Evolutionary conservation across 257 asterid genomes (phyloP).

Genomic region (Fraxinus cuspidata): DNA sequence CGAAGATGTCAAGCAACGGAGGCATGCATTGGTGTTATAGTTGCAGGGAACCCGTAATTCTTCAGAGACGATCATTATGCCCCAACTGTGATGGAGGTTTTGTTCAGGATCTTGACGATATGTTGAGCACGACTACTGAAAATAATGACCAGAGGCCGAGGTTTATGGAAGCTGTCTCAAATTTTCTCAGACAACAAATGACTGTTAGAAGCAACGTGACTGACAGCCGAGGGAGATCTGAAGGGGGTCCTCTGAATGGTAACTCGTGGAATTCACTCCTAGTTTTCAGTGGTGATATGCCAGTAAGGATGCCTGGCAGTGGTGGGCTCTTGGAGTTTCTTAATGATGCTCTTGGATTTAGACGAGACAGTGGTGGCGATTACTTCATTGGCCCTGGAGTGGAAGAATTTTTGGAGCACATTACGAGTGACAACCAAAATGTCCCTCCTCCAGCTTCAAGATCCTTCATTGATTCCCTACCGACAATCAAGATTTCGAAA

Average conservation of each 20-base stretch:
- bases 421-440: conserved; percentile 44
- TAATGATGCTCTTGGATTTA: conserved; percentile 78
- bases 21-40: conserved; percentile 84
- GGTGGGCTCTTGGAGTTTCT: conserved; percentile 75
- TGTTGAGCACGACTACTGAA: conserved; percentile 40
- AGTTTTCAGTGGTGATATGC: conserved; percentile 82
- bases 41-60: conserved; percentile 73
- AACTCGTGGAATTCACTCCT: conserved; percentile 74
- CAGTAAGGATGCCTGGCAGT: conserved; percentile 64
- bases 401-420: conserved; percentile 72
- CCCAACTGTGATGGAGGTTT: conserved; percentile 76
- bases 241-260: conserved; percentile 31
- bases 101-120: conserved; percentile 73
- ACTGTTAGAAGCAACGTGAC: conserved; percentile 38
- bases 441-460: conserved; percentile 80
- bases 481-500: conserved; percentile 69
- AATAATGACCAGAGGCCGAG: conserved; percentile 67
- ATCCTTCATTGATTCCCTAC: conserved; percentile 67
- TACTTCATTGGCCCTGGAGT: conserved; percentile 92
- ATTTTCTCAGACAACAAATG: conserved; percentile 68
- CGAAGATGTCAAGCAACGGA: conserved; percentile 57
- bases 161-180: conserved; percentile 66
- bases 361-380: conserved; percentile 78
- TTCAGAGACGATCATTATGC: conserved; percentile 47
- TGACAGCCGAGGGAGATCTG: conserved; percentile 33